These are phyloP conservation scores for Tothia fuscella DNA, from an alignment of 2,329 filamentous ascomycete species.

Conservation along the genomic window DNA sequence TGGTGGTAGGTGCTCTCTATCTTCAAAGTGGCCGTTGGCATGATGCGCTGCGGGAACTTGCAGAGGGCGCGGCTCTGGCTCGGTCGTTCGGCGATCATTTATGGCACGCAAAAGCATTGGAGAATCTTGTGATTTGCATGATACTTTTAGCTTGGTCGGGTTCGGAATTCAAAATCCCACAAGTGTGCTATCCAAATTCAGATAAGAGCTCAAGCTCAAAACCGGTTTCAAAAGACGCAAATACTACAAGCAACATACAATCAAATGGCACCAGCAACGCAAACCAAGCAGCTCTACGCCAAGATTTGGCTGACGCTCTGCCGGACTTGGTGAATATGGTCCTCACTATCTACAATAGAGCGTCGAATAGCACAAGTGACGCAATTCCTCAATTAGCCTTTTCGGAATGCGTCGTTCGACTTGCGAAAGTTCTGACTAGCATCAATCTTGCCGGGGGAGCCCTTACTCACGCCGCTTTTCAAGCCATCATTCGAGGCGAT, in stretches of 20 bases:
- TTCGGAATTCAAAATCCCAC: conserved; percentile 62
- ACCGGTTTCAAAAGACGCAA: conserved; percentile 1
- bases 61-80: conserved; percentile 66
- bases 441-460: conserved; percentile 54
- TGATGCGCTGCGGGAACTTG: conserved; percentile 73
- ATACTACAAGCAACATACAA: neutral
- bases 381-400: conserved; percentile 57
- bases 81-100: conserved; percentile 77
- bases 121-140: conserved; percentile 72
- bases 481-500: conserved; percentile 28
- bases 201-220: conserved; percentile 35
- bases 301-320: conserved; percentile 45
- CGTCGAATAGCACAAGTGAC: conserved; percentile 51
- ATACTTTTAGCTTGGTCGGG: conserved; percentile 75
- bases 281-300: conserved; percentile 18
- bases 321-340: conserved; percentile 68
- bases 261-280: conserved; percentile 13
- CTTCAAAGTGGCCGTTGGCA: conserved; percentile 82
- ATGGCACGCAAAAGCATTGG: conserved; percentile 95
- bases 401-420: conserved; percentile 62
- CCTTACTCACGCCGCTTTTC: conserved; percentile 47
- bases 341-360: conserved; percentile 58
- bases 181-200: conserved; percentile 38
- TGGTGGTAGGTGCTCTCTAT: conserved; percentile 75
- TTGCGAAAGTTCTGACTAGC: conserved; percentile 56